A percentile compares a stretch with the other conserved stretches of the same genome.
Evolutionary conservation across 2,329 filamentous ascomycete species (phyloP).

Genomic region (Colletotrichum graminicola): DNA sequence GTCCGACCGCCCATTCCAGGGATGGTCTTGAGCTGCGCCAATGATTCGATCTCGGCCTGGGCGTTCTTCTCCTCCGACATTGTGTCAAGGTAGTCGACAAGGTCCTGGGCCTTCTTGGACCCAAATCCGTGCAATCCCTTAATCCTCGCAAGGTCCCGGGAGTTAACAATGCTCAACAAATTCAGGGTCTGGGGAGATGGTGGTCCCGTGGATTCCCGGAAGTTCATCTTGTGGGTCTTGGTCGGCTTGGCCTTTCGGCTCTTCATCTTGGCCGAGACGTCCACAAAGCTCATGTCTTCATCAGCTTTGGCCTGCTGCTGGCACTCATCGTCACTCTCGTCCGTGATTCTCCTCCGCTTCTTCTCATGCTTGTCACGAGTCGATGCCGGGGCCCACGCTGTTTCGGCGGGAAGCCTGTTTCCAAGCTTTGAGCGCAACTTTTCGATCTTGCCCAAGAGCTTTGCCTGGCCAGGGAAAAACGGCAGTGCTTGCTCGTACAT

Average conservation of each 20-base stretch:
- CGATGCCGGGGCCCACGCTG: slow-evolving; percentile 4
- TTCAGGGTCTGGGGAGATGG: slow-evolving; percentile 69
- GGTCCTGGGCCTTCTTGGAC: slow-evolving; percentile 75
- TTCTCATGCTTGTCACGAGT: slow-evolving; percentile 41
- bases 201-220: slow-evolving; percentile 58
- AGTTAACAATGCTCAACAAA: slow-evolving; percentile 79
- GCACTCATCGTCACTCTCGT: slow-evolving; percentile 55
- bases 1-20: slow-evolving; percentile 69
- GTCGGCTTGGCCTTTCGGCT: slow-evolving; percentile 49
- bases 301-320: slow-evolving; percentile 57
- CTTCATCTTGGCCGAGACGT: slow-evolving; percentile 48
- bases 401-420: slow-evolving; percentile 38
- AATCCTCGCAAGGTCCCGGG: slow-evolving; percentile 75
- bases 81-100: slow-evolving; percentile 67
- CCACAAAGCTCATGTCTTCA: slow-evolving; percentile 53
- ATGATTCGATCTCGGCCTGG: slow-evolving; percentile 60
- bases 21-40: slow-evolving; percentile 65
- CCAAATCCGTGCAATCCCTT: slow-evolving; percentile 77
- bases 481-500: slow-evolving; percentile 90
- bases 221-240: slow-evolving; percentile 46
- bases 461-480: slow-evolving; percentile 88
- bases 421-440: slow-evolving; percentile 68
- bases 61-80: slow-evolving; percentile 56
- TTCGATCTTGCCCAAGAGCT: slow-evolving; percentile 78
- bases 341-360: slow-evolving; percentile 43